Evolutionary conservation across 257 asterid species (phyloP).

Genomic region (Linaria vulgaris): DNA sequence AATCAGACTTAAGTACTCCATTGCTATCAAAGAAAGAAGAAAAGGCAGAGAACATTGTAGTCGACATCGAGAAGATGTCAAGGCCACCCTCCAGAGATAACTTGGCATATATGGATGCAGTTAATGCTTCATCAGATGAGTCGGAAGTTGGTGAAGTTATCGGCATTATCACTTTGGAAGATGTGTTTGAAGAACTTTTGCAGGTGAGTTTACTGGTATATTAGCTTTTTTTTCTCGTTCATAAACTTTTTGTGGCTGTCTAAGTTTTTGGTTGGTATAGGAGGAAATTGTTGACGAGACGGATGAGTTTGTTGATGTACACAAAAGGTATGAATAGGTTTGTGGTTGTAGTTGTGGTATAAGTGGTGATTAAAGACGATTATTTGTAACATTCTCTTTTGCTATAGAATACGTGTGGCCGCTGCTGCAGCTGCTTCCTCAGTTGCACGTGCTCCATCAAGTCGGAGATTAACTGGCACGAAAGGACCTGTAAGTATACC

Average conservation of each 20-base stretch:
- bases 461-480: constrained; percentile 53
- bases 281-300: constrained; percentile 90
- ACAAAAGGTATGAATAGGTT: constrained; percentile 50
- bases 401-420: constrained; percentile 73
- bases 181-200: constrained; percentile 85
- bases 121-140: constrained; percentile 44
- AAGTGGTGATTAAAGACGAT: neutral
- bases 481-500: constrained; percentile 65
- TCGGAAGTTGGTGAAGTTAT: constrained; percentile 79
- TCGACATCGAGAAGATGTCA: constrained; percentile 52
- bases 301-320: constrained; percentile 80
- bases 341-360: neutral
- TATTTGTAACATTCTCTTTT: constrained; percentile 7
- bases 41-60: constrained; percentile 37
- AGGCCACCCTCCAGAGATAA: constrained; percentile 37
- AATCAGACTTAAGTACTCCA: constrained; percentile 42
- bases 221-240: constrained; percentile 9
- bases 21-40: constrained; percentile 38
- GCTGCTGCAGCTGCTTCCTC: constrained; percentile 86
- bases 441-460: constrained; percentile 75
- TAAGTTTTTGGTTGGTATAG: constrained; percentile 32
- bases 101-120: constrained; percentile 37
- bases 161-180: constrained; percentile 80
- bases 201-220: constrained; percentile 40
- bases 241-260: constrained; percentile 2